Evolutionary conservation across 2,329 filamentous ascomycete genomes (phyloP).

Genomic region (Immersiporthe knoxdaviesiana): DNA sequence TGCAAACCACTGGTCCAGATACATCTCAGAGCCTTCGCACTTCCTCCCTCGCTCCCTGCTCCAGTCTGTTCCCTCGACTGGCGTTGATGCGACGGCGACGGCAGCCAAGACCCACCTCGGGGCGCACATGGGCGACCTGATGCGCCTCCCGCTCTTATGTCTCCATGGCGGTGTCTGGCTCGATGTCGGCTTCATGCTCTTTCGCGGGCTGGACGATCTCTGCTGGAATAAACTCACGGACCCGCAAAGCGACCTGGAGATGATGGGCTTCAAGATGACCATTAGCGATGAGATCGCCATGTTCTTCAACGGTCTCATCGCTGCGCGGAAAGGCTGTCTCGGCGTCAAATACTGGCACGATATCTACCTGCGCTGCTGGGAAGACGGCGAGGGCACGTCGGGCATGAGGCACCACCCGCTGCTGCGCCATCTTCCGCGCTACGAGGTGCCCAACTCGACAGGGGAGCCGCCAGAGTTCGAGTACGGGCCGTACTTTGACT

Average conservation of each 20-base stretch:
- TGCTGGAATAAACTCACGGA: constrained; percentile 41
- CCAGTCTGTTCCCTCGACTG: neutral
- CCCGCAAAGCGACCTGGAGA: constrained; percentile 36
- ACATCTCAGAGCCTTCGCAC: constrained; percentile 30
- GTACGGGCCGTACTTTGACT: constrained; percentile 4
- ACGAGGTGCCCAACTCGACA: constrained; percentile 6
- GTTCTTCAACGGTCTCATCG: constrained; percentile 34
- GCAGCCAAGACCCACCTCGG: constrained; percentile 25
- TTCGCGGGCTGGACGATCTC: constrained; percentile 39
- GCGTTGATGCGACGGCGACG: neutral
- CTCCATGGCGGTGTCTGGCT: constrained; percentile 44
- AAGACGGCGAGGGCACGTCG: constrained; percentile 29
- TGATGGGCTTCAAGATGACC: constrained; percentile 41
- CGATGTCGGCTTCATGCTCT: constrained; percentile 43
- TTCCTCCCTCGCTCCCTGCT: neutral
- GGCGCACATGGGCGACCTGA: constrained; percentile 47
- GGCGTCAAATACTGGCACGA: constrained; percentile 50
- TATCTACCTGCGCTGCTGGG: constrained; percentile 43
- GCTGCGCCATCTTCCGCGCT: constrained; percentile 12
- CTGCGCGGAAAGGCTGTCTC: constrained; percentile 44
- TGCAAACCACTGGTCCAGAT: constrained; percentile 37
- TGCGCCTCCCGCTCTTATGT: constrained; percentile 44
- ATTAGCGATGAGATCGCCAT: constrained; percentile 18
- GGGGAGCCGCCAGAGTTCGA: neutral
- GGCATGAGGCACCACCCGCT: constrained; percentile 38